Evolutionary conservation across 169 alveolate species (phyloP), one percentile per base, ranked within the genome.

Genomic region (Theileria orientalis): DNA sequence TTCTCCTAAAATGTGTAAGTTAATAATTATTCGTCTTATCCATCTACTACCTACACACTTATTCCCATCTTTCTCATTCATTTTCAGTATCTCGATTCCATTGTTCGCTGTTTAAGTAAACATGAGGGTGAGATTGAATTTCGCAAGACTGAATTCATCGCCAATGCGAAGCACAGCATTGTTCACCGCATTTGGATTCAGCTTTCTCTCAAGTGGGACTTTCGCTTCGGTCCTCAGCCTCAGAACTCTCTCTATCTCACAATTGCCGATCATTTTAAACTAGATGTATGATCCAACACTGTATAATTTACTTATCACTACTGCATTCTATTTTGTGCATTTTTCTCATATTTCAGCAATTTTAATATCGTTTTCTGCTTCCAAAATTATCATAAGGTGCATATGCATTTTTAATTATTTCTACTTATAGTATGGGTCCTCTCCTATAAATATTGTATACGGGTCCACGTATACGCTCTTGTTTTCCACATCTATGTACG

Each of bases 141-240:
- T 69, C 71, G 86, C 42, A 84, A 82, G 63, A 89, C 93, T 5
- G 93, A 89, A 69, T 85, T 83, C 61, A 59, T 83, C 30, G 87
- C 88, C 29, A 89, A 85, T 56, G 87, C 90, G 32, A 89, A 86
- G 27, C 92, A 89, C 54, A 90, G 84, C 47, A 78, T 89, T 11
- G 72, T 86, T n/a, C 93, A 89, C 52, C 78, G 93, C 23, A 76
- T 89, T 33, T 89, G 93, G 93, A 60, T 89, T 23, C 93, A 89
- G 62, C 54, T 84, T 54, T 89, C 88, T 21, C 68, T 76, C 27
- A 83, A 80, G 52, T 89, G 90, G 85, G 93, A 86, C 19, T 66
- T 73, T 63, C 76, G 85, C 29, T 72, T 52, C 49, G 90, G 76
- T 23, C 74, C 57, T 23, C 32, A 61, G 7, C 80, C 86, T 30